Percentiles rank a stretch among this genome's conserved stretches.
Evolutionary conservation across 1,284 basidiomycete species (phyloP).

Genomic region (Trametes hirsuta): DNA sequence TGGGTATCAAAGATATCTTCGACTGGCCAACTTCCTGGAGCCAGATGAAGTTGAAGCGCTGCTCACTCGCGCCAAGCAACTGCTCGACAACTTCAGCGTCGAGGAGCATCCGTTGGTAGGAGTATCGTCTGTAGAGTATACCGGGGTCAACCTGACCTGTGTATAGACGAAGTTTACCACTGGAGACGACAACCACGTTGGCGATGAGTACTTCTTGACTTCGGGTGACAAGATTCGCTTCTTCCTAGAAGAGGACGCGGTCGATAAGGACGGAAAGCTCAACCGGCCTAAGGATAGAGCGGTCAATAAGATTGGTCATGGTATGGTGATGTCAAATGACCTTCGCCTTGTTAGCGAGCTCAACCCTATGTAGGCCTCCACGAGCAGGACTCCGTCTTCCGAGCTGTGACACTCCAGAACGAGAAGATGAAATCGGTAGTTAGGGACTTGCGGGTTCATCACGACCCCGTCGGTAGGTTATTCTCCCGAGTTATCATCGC

Average conservation of each 20-base stretch:
- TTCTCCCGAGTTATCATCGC: too few relatives aligned
- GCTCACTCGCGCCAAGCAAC: constrained; percentile 67
- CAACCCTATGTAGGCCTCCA: constrained; percentile 62
- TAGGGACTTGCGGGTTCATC: constrained; percentile 77
- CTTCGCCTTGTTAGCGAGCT: not conserved
- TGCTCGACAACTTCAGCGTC: constrained; percentile 78
- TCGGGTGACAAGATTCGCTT: constrained; percentile 93
- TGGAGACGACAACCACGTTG: constrained; percentile 74
- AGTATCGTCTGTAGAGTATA: not conserved
- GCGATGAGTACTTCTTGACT: constrained; percentile 91
- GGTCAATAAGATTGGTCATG: constrained; percentile 87
- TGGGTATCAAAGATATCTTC: constrained; percentile 64
- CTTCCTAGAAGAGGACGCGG: constrained; percentile 86
- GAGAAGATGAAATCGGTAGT: constrained; percentile 68
- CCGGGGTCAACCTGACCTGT: not conserved
- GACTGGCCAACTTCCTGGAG: constrained; percentile 76
- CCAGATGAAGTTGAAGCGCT: constrained; percentile 63
- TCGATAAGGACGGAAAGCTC: constrained; percentile 65
- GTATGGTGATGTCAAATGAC: constrained; percentile 37
- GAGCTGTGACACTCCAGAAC: constrained; percentile 78
- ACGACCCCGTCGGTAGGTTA: constrained; percentile 74
- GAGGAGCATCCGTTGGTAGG: constrained; percentile 81
- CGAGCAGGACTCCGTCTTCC: constrained; percentile 82
- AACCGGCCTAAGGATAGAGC: constrained; percentile 77
- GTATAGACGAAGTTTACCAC: constrained; percentile 88